Percentiles rank a stretch among this genome's conserved stretches.
These are phyloP conservation scores for Aphanomyces stellatus DNA, from an alignment of 352 stramenopile species.

Conservation along the genomic window DNA sequence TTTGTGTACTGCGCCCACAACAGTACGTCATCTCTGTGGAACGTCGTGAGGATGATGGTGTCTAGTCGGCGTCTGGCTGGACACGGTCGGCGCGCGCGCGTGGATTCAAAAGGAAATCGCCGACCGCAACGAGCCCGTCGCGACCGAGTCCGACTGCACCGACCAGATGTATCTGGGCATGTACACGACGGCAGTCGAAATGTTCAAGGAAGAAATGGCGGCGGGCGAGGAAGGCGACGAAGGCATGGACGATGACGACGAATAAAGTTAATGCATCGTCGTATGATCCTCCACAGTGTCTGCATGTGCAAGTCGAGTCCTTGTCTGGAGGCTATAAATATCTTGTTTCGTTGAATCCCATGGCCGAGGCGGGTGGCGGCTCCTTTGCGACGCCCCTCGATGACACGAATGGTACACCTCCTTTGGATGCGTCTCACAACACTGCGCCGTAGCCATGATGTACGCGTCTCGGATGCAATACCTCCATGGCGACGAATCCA, in stretches of 20 bases:
- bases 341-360: too few relatives aligned
- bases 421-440: background rate
- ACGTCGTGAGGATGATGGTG: background rate
- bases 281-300: too few relatives aligned
- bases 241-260: background rate
- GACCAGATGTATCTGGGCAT: conserved; percentile 84
- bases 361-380: too few relatives aligned
- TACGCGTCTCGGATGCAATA: conserved; percentile 75
- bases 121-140: conserved; percentile 35
- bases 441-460: conserved; percentile 41
- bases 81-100: conserved; percentile 66
- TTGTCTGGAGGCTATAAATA: background rate
- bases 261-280: too few relatives aligned
- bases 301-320: too few relatives aligned
- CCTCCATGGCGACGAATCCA: conserved; percentile 30
- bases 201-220: conserved; percentile 61
- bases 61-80: conserved; percentile 63
- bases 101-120: conserved; percentile 80
- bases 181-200: conserved; percentile 79
- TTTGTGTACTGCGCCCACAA: conserved; percentile 73
- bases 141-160: conserved; percentile 41
- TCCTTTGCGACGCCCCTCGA: conserved; percentile 6
- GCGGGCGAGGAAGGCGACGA: conserved; percentile 22
- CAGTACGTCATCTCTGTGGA: conserved; percentile 17
- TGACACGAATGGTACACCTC: conserved; percentile 12